Evolutionary conservation across 768 basidiomycete species (phyloP).

Genomic region (Auriscalpium orientale): DNA sequence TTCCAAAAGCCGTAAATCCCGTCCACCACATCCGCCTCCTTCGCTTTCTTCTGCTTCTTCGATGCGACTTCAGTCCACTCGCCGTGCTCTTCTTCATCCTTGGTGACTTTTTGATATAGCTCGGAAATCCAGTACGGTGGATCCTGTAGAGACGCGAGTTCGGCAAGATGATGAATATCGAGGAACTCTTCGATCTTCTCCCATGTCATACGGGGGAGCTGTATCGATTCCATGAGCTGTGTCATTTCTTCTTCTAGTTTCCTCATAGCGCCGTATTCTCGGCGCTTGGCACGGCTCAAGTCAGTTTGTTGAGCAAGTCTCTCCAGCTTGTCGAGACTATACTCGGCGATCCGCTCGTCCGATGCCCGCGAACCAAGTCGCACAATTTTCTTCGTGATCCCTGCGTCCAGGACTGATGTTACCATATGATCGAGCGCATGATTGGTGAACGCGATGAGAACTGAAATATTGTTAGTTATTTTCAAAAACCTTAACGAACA

Average conservation of each 20-base stretch:
- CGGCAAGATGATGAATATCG: conserved; percentile 38
- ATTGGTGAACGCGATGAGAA: conserved; percentile 64
- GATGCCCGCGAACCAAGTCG: conserved; percentile 61
- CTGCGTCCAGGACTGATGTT: conserved; percentile 51
- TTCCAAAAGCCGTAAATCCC: conserved; percentile 14
- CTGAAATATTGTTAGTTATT: conserved; percentile 6
- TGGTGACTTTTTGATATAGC: background rate
- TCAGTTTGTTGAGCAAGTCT: conserved; percentile 32
- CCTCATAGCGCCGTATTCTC: conserved; percentile 35
- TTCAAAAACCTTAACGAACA: background rate
- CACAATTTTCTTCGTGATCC: conserved; percentile 56
- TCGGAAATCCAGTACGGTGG: conserved; percentile 30
- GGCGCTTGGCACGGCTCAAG: conserved; percentile 28
- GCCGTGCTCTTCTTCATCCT: conserved; percentile 10
- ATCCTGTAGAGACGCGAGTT: conserved; percentile 30
- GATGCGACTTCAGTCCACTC: conserved; percentile 1
- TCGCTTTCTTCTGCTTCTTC: background rate
- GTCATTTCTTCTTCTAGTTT: conserved; percentile 38
- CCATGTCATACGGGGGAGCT: conserved; percentile 6
- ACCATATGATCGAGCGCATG: conserved; percentile 76
- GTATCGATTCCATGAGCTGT: conserved; percentile 32
- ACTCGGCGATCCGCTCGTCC: conserved; percentile 54
- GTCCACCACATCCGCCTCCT: background rate
- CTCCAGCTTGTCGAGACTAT: conserved; percentile 55
- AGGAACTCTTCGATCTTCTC: conserved; percentile 36